phyloP scores from a whole-genome alignment of 2,329 filamentous ascomycete species.

The Bipolaris bicolor region DNA sequence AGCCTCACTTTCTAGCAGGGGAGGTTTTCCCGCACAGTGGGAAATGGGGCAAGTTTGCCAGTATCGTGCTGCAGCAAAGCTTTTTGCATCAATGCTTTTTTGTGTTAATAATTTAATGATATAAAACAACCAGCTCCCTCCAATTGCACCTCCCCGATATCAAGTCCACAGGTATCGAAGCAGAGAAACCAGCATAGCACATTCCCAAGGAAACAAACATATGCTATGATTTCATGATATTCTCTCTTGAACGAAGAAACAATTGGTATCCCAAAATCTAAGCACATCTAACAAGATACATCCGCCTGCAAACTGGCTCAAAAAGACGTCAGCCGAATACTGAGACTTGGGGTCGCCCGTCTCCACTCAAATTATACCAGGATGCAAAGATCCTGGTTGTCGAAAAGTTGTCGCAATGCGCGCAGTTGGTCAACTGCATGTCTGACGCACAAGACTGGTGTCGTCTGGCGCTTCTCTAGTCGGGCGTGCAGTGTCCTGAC shows the following conservation, averaged over 20 bases:
- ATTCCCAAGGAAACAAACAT: conserved; percentile 9
- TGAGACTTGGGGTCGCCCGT: background rate
- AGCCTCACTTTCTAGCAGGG: background rate
- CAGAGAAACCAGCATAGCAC: background rate
- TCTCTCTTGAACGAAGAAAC: conserved; percentile 12
- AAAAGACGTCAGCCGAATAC: conserved; percentile 13
- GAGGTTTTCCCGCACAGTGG: background rate
- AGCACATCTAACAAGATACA: conserved; percentile 17
- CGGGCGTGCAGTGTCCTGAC: background rate
- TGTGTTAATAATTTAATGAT: background rate
- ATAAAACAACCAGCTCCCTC: background rate
- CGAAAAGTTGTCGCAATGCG: conserved; percentile 9
- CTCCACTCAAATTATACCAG: conserved; percentile 8
- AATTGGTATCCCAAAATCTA: conserved; percentile 30
- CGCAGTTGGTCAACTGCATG: conserved; percentile 1
- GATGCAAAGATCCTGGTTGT: conserved; percentile 10
- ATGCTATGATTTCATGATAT: conserved; percentile 12
- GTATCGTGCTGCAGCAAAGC: background rate
- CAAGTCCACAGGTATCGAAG: background rate
- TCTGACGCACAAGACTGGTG: conserved; percentile 11
- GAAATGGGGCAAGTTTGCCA: background rate
- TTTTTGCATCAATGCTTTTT: background rate
- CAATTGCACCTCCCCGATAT: background rate
- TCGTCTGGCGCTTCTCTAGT: conserved; percentile 1
- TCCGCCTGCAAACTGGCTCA: conserved; percentile 10